Evolutionary conservation across 768 basidiomycete genomes (phyloP), one percentile per base, ranked within the genome.

Genomic region (Mycena vulgaris): DNA sequence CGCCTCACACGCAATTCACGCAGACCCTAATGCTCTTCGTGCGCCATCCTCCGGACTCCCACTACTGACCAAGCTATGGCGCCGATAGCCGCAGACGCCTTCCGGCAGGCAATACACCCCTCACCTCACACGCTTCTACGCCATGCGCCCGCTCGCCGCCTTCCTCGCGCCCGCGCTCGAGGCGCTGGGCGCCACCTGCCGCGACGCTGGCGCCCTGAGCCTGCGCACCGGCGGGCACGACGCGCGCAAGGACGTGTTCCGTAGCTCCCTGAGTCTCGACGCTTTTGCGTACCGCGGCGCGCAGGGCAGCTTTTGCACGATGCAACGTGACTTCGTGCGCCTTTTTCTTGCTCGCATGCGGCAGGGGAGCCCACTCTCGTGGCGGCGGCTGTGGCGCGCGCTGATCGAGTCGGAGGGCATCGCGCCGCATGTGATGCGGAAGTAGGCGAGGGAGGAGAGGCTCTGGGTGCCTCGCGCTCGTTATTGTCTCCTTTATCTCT

Each of bases 21-120:
- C 93, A 94, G 74, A 84, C 90, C 0, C 85, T 96, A 21, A 87
- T 94, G 83, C 87, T 96, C 60, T 96, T 95, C 83, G 95, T 95
- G 74, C 66, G 93, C 4, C 64, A 33, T 45, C 39, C 31, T 40
- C 49, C 55, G 10, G 35, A 31, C 51, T 23, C 10, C 21, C 59
- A 9, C 42, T 49, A 56, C 25, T 30, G 9, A 23, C 52, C 33
- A 51, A 25, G 31, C 25, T 7, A 19, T 52, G 23, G 17, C 74
- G 39, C 14, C 10, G 6, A 11, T 14, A 96, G 95, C 93, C 94
- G 0, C 93, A 96, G 86, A 95, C 94, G 0, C 93, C 94, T 82
- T 81, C 83, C 1, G 95, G 95, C 5, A 84, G 83, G 30, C 88
- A 90, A 14, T 95, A 95, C 74, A 90, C 85, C 2, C 92, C 94